phyloP scores from a whole-genome alignment of 2,329 filamentous ascomycete species.

The Colletotrichum aenigma region DNA sequence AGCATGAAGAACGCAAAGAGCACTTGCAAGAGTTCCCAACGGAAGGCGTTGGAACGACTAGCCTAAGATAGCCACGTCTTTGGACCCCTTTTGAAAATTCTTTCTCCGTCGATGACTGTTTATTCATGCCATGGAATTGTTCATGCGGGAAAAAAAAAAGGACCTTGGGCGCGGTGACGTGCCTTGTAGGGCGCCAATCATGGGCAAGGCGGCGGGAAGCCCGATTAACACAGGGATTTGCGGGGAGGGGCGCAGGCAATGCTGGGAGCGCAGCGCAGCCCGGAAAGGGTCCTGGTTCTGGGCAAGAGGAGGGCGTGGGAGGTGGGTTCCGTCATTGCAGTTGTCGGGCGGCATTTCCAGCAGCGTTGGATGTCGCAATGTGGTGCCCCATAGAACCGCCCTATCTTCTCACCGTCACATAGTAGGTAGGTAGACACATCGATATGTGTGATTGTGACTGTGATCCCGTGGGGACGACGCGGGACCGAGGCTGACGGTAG shows the following conservation, averaged over 20 bases:
- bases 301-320: background rate
- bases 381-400: background rate
- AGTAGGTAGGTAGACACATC: background rate
- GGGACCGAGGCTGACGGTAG: background rate
- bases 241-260: background rate
- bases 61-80: background rate
- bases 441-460: background rate
- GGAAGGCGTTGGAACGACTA: background rate
- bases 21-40: background rate
- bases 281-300: background rate
- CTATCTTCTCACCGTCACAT: background rate
- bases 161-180: background rate
- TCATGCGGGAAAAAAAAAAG: background rate
- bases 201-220: slow-evolving; percentile 7
- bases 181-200: slow-evolving; percentile 2
- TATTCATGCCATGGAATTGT: slow-evolving; percentile 10
- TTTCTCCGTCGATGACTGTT: background rate
- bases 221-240: slow-evolving; percentile 17
- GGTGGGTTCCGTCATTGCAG: background rate
- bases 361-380: background rate
- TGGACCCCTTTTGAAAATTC: background rate
- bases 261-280: background rate
- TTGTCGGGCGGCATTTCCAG: background rate
- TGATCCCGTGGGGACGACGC: background rate
- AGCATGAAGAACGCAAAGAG: background rate